Percentiles rank a stretch among this genome's conserved stretches.
Evolutionary conservation across 371 early-diverging fungal species (phyloP).

Genomic region (Mucor piriformis): DNA sequence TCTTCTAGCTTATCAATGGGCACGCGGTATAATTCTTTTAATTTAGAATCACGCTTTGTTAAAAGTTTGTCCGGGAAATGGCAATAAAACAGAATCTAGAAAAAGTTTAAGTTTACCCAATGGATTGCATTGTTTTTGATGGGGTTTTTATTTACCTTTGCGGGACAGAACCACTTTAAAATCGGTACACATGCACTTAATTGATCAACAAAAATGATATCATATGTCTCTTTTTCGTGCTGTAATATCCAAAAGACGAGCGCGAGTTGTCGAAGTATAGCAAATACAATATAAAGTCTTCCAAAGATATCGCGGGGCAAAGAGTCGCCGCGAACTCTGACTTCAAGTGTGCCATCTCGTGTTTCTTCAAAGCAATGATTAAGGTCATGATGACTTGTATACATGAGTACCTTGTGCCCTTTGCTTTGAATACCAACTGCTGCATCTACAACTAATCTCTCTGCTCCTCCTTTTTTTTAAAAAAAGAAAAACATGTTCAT

Average conservation of each 20-base stretch:
- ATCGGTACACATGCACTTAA: conserved; percentile 86
- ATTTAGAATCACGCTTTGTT: conserved; percentile 60
- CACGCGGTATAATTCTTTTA: conserved; percentile 78
- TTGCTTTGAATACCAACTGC: conserved; percentile 79
- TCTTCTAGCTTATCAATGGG: conserved; percentile 89
- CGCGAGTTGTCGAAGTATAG: conserved; percentile 77
- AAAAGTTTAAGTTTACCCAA: background rate
- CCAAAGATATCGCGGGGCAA: conserved; percentile 72
- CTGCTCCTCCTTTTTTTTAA: conserved; percentile 81
- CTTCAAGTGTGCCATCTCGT: conserved; percentile 82
- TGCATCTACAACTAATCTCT: conserved; percentile 94
- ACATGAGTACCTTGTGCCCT: conserved; percentile 83
- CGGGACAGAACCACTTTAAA: conserved; percentile 61
- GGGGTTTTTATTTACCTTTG: conserved; percentile 46
- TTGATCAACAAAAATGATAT: conserved; percentile 90
- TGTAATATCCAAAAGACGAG: conserved; percentile 61
- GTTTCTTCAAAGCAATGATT: conserved; percentile 94
- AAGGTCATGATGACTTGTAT: conserved; percentile 90
- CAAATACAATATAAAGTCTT: conserved; percentile 78
- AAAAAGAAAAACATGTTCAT: background rate
- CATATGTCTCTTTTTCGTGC: conserved; percentile 54
- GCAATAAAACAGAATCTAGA: conserved; percentile 90
- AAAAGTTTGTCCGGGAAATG: conserved; percentile 94
- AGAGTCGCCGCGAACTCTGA: conserved; percentile 75
- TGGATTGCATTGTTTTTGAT: background rate